Conservation (phyloP, 1,284 basidiomycete genomes). For the Naganishia sp. region DNA sequence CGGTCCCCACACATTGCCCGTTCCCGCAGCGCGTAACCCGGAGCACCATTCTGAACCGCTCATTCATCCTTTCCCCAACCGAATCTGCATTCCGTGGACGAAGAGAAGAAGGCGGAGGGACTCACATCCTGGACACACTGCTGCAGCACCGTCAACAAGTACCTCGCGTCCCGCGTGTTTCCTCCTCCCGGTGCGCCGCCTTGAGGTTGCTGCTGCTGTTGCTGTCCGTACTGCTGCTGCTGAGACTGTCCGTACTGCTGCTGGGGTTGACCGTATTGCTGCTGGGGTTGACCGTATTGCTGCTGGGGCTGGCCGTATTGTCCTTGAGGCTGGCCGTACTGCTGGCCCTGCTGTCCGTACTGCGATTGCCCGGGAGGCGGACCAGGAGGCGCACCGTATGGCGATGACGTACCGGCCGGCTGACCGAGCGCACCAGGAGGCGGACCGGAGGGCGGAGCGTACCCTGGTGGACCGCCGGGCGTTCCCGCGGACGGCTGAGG, state of each 20-base stretch:
- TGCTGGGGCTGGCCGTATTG: constrained; percentile 35
- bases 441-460: constrained; percentile 32
- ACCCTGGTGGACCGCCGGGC: constrained; percentile 1
- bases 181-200: constrained; percentile 36
- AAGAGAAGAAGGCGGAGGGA: constrained; percentile 4
- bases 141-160: constrained; percentile 43
- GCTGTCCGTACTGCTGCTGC: constrained; percentile 31
- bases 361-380: constrained; percentile 36
- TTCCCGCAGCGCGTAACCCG: too few species aligned
- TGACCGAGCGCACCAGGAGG: constrained; percentile 37
- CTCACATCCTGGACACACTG: constrained; percentile 54
- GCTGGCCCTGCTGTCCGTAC: constrained; percentile 30
- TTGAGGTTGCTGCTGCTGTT: constrained; percentile 30
- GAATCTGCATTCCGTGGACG: too few species aligned
- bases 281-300: constrained; percentile 34
- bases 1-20: too few species aligned
- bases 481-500: too few species aligned
- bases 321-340: constrained; percentile 33
- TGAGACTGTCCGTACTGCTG: constrained; percentile 36
- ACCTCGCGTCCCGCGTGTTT: constrained; percentile 38
- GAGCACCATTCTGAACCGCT: too few species aligned
- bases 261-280: constrained; percentile 22
- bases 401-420: constrained; percentile 29
- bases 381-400: constrained; percentile 36
- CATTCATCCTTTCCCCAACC: too few species aligned